Percentiles rank a stretch among this genome's conserved stretches.
These are phyloP conservation scores for Verticillium tricorpus DNA, from an alignment of 2,329 filamentous ascomycete species.

Conservation along the genomic window DNA sequence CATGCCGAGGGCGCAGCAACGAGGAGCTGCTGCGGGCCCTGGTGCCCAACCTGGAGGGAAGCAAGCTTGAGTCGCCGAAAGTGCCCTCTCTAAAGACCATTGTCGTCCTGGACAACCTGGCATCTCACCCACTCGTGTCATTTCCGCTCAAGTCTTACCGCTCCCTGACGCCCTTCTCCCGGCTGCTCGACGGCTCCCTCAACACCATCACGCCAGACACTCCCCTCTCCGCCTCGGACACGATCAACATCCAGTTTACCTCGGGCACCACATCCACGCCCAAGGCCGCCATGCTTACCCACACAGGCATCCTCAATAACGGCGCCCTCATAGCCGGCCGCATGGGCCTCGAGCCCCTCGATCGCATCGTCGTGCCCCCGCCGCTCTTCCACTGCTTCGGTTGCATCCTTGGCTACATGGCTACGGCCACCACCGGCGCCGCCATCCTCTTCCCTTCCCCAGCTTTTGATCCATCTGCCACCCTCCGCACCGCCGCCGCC, in stretches of 20 bases:
- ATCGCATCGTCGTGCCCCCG: conserved; percentile 79
- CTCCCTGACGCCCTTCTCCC: conserved; percentile 40
- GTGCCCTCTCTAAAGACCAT: conserved; percentile 69
- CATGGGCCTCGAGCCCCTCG: conserved; percentile 72
- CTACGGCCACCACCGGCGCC: conserved; percentile 75
- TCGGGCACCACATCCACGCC: conserved; percentile 88
- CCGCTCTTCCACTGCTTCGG: conserved; percentile 92
- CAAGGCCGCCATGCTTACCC: conserved; percentile 86
- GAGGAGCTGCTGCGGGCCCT: conserved; percentile 40
- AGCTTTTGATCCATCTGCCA: conserved; percentile 75
- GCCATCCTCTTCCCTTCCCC: conserved; percentile 82
- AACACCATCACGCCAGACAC: conserved; percentile 35
- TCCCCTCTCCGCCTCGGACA: conserved; percentile 57
- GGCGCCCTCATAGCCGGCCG: conserved; percentile 77
- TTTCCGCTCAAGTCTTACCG: conserved; percentile 36
- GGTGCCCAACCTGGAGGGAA: conserved; percentile 34
- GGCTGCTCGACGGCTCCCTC: conserved; percentile 30
- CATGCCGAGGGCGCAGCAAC: conserved; percentile 50
- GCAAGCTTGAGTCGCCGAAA: conserved; percentile 31
- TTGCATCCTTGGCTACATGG: conserved; percentile 90
- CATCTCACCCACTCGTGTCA: conserved; percentile 34
- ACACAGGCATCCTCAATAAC: conserved; percentile 88
- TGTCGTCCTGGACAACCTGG: conserved; percentile 75
- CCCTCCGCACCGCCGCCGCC: conserved; percentile 53
- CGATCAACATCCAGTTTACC: conserved; percentile 95